These are phyloP conservation scores for Citrus glauca DNA, from an alignment of 345 rosid genomes.

Conservation along the genomic window DNA sequence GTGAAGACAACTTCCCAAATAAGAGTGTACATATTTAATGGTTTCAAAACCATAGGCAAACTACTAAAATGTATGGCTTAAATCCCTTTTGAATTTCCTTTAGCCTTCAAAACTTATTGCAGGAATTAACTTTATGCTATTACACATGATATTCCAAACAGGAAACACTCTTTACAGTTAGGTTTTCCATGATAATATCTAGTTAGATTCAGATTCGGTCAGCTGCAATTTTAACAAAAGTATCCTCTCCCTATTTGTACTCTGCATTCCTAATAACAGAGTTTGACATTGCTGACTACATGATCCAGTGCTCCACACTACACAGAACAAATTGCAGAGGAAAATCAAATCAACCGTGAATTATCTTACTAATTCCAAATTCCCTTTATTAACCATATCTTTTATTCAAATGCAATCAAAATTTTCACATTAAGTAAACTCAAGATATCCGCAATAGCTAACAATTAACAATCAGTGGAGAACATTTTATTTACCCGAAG, in stretches of 20 bases:
- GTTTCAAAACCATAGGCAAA: neutral
- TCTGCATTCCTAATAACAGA: neutral
- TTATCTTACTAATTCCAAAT: neutral
- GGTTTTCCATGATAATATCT: neutral
- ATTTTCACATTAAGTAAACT: neutral
- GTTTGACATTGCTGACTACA: neutral
- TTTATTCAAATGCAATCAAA: neutral
- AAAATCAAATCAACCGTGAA: neutral
- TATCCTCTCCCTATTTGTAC: neutral
- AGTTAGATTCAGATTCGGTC: neutral
- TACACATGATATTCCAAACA: neutral
- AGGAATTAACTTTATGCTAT: neutral
- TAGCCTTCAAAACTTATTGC: neutral
- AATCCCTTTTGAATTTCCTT: neutral
- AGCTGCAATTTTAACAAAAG: neutral
- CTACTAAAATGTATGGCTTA: neutral
- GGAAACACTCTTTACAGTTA: neutral
- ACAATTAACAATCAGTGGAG: neutral
- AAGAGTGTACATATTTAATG: neutral
- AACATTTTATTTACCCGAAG: neutral
- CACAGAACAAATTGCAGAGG: neutral
- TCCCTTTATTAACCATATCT: neutral
- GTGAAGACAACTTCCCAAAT: neutral
- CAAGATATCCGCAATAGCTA: neutral
- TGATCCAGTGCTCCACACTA: neutral